Evolutionary conservation across 495 filamentous ascomycete genomes (phyloP).

Genomic region (Aspergillus wentii): DNA sequence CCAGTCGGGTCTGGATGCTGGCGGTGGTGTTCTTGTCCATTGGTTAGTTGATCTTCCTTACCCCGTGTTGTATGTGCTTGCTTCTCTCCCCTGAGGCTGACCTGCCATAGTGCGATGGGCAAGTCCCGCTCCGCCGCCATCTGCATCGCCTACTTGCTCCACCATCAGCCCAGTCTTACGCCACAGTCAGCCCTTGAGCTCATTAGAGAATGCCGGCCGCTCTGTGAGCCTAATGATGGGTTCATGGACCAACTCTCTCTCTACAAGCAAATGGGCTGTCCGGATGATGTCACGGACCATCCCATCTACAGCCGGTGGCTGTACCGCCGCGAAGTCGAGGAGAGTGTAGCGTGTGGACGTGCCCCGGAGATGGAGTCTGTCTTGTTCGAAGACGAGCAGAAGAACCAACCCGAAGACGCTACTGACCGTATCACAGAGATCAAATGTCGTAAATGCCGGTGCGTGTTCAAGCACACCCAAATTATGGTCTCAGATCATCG

Average conservation of each 20-base stretch:
- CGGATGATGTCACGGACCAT: slow-evolving; percentile 60
- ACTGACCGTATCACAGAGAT: slow-evolving; percentile 38
- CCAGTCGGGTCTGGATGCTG: slow-evolving; percentile 62
- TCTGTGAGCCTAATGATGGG: slow-evolving; percentile 80
- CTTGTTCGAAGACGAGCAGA: slow-evolving; percentile 77
- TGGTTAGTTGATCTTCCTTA: slow-evolving; percentile 48
- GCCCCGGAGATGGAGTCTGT: slow-evolving; percentile 70
- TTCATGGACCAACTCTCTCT: slow-evolving; percentile 84
- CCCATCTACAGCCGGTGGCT: slow-evolving; percentile 85
- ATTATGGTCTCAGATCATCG: too few relatives aligned
- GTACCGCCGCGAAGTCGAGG: slow-evolving; percentile 71
- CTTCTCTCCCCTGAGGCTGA: slow-evolving; percentile 17
- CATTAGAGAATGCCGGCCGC: slow-evolving; percentile 59
- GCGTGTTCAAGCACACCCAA: slow-evolving; percentile 25
- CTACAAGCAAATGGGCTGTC: slow-evolving; percentile 81
- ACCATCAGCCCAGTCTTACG: slow-evolving; percentile 45
- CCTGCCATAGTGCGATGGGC: slow-evolving; percentile 75
- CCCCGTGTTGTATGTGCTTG: neutral
- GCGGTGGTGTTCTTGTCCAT: slow-evolving; percentile 66
- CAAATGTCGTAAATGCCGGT: slow-evolving; percentile 63
- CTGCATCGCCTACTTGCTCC: slow-evolving; percentile 80
- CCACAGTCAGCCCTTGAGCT: slow-evolving; percentile 55
- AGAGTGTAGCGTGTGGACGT: slow-evolving; percentile 63
- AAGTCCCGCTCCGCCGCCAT: slow-evolving; percentile 87
- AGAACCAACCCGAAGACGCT: slow-evolving; percentile 9